Conservation (phyloP, 345 rosid genomes). For the Murraya koenigii region DNA sequence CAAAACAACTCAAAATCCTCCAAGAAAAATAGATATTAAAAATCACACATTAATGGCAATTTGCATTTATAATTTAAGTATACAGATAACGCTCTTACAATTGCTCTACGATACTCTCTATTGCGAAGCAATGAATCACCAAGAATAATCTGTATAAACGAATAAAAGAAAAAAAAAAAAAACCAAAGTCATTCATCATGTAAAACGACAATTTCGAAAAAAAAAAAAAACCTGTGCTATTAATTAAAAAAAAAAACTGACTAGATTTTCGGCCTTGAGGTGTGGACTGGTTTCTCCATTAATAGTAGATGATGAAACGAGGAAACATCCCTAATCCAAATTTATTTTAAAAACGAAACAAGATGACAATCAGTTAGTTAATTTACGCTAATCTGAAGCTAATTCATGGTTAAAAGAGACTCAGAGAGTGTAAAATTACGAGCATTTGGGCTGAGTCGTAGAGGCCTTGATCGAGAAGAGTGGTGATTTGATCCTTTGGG, state of each 20-base stretch:
- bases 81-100: constrained; percentile 43
- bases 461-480: constrained; percentile 79
- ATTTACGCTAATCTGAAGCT: not conserved
- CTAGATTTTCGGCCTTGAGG: constrained; percentile 90
- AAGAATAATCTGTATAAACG: constrained; percentile 63
- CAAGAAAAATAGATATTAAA: not conserved
- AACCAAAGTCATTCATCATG: not conserved
- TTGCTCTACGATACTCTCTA: constrained; percentile 80
- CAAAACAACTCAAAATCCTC: not conserved
- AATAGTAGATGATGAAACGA: constrained; percentile 73
- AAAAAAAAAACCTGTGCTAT: not conserved
- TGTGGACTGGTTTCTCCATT: constrained; percentile 75
- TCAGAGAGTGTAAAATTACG: constrained; percentile 30
- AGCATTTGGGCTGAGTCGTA: constrained; percentile 79
- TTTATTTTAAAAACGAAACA: not conserved
- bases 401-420: constrained; percentile 6
- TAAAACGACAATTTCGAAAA: not conserved
- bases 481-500: constrained; percentile 73
- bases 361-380: not conserved
- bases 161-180: not conserved
- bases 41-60: not conserved
- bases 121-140: constrained; percentile 87
- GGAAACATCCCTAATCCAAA: constrained; percentile 64
- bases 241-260: not conserved
- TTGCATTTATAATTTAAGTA: not conserved